Evolutionary conservation across 768 basidiomycete genomes (phyloP), one percentile per base, ranked within the genome.

Genomic region (Chlorophyllum brunneum): DNA sequence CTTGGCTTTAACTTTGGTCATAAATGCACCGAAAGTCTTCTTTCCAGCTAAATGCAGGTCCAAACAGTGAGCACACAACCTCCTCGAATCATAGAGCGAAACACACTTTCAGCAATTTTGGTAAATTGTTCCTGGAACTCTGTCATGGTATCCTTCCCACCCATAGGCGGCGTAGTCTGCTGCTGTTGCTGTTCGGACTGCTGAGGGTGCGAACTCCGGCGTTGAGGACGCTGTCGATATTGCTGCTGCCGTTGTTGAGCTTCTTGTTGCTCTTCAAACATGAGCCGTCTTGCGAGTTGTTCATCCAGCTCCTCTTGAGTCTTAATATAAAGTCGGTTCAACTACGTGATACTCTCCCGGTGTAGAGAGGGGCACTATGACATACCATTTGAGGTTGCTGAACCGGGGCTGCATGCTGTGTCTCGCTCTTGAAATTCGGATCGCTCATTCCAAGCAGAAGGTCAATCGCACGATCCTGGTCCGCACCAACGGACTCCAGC

Each of bases 381-480:
- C 37, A 51, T 49, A 61, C 56, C 50, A 64, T 63, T n/a, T 54
- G 40, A 39, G 54, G 56, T 2, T 58, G 55, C n/a, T 55, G 53
- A n/a, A 48, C 59, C 4, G 39, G 43, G 23, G 59, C 41, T 55
- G 56, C 34, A 36, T 13, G 7, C 56, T 54, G 58, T 11, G 72
- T 63, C 3, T 82, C 73, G 40, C 69, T 67, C 51, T 63, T 74
- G 61, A 86, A 92, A 5, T 83, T 75, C 1, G 90, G 90, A 68
- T 94, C 92, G 67, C 78, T 91, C 91, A 94, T 92, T 8, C 84
- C 86, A 5, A 94, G 77, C 7, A 94, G 73, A 1, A 76, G 69
- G 59, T 93, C 90, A 50, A 92, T 76, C 4, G 91, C 91, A 24
- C 75, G 77, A 56, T 88, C 88, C 57, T 90, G 82, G 58, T 88